phyloP scores from a whole-genome alignment of 179 eudicot species.

The Patellifolia procumbens region DNA sequence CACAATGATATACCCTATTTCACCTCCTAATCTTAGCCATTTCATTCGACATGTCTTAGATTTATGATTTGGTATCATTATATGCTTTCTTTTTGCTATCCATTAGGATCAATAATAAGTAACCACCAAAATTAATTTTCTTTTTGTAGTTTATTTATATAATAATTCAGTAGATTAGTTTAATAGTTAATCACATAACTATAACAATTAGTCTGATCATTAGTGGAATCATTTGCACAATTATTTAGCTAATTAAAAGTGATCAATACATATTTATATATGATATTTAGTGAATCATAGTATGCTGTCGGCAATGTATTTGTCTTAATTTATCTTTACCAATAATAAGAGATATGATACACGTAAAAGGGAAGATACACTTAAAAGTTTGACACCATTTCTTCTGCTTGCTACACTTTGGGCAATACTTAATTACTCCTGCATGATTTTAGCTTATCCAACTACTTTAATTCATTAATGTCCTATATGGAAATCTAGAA shows the following conservation, averaged over 20 bases:
- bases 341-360: not conserved
- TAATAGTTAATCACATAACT: not conserved
- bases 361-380: not conserved
- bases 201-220: constrained; percentile 9
- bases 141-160: not conserved
- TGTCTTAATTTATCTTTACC: not conserved
- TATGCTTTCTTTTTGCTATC: not conserved
- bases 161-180: not conserved
- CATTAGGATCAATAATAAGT: not conserved
- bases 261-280: not conserved
- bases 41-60: not conserved
- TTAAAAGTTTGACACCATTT: not conserved
- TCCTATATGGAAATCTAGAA: too few relatives aligned
- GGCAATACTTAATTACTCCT: not conserved
- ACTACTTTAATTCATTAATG: too few relatives aligned
- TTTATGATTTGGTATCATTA: constrained; percentile 10
- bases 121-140: not conserved
- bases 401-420: not conserved
- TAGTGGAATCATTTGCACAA: constrained; percentile 17
- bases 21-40: constrained; percentile 10
- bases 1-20: constrained; percentile 32
- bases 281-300: not conserved
- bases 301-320: constrained; percentile 17
- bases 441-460: too few relatives aligned
- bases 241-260: constrained; percentile 16